A percentile compares a stretch with the other conserved stretches of the same genome.
phyloP scores from a whole-genome alignment of 169 alveolate species.

The Plasmodium gaboni region DNA sequence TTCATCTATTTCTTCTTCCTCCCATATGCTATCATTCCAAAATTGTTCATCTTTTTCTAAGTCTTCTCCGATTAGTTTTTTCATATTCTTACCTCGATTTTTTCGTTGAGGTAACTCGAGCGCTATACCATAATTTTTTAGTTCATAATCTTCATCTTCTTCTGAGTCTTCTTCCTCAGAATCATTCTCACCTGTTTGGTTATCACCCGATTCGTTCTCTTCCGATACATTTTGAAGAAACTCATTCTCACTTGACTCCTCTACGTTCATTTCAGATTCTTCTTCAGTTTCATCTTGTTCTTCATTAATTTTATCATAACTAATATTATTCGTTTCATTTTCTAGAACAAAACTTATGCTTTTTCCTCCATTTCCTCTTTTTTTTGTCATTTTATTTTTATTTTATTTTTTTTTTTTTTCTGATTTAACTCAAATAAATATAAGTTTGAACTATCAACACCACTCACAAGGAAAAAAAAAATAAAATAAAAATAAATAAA shows the following conservation, averaged over 20 bases:
- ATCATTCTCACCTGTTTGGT: slow-evolving; percentile 26
- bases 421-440: background rate
- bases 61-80: slow-evolving; percentile 87
- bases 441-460: background rate
- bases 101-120: slow-evolving; percentile 88
- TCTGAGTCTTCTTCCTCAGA: slow-evolving; percentile 77
- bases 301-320: slow-evolving; percentile 3
- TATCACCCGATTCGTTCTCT: slow-evolving; percentile 8
- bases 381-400: background rate
- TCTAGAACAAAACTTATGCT: slow-evolving; percentile 11
- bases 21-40: slow-evolving; percentile 91
- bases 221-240: slow-evolving; percentile 8
- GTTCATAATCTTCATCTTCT: slow-evolving; percentile 74
- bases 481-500: too few species aligned
- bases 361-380: slow-evolving; percentile 3
- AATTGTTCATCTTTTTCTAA: slow-evolving; percentile 88
- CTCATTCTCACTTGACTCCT: slow-evolving; percentile 14
- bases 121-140: slow-evolving; percentile 86
- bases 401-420: slow-evolving; percentile 1
- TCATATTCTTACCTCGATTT: slow-evolving; percentile 86
- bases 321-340: slow-evolving; percentile 12
- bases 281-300: slow-evolving; percentile 37
- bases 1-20: slow-evolving; percentile 89
- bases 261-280: slow-evolving; percentile 2
- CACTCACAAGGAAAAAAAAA: too few species aligned